These are phyloP conservation scores for Tetrahymena thermophila DNA, from an alignment of 73 alveolate genomes.

Conservation along the genomic window DNA sequence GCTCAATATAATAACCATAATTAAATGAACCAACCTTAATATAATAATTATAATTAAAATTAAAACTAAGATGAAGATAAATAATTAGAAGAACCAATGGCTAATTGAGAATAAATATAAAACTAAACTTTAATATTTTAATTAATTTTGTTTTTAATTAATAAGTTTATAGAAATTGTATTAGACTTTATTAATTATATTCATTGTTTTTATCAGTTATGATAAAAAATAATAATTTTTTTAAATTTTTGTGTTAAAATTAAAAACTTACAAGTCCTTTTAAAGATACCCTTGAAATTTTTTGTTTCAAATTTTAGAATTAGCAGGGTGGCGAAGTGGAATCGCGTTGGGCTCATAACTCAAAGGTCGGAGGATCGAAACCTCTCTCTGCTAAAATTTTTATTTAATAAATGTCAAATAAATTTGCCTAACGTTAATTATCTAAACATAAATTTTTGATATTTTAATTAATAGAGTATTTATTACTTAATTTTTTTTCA, in stretches of 20 bases:
- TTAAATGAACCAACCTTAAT: background rate
- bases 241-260: too few species aligned
- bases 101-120: background rate
- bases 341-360: slow-evolving; percentile 99
- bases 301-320: background rate
- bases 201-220: too few species aligned
- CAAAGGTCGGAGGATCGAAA: slow-evolving; percentile 99
- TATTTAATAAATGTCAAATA: too few species aligned
- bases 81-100: background rate
- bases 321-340: slow-evolving; percentile 98
- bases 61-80: background rate
- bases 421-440: too few species aligned
- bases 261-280: background rate
- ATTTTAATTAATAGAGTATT: too few species aligned
- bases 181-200: too few species aligned
- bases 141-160: too few species aligned
- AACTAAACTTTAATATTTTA: too few species aligned
- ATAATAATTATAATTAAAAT: background rate
- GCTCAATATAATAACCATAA: background rate
- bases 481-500: too few species aligned
- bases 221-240: too few species aligned
- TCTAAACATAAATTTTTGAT: too few species aligned
- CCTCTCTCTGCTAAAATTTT: slow-evolving; percentile 76
- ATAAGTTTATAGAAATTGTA: too few species aligned
- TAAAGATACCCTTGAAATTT: background rate